Percentiles rank a stretch among this genome's conserved stretches.
These are phyloP conservation scores for Pseudomonodictys pantanalensis DNA, from an alignment of 495 filamentous ascomycete genomes.

Conservation along the genomic window DNA sequence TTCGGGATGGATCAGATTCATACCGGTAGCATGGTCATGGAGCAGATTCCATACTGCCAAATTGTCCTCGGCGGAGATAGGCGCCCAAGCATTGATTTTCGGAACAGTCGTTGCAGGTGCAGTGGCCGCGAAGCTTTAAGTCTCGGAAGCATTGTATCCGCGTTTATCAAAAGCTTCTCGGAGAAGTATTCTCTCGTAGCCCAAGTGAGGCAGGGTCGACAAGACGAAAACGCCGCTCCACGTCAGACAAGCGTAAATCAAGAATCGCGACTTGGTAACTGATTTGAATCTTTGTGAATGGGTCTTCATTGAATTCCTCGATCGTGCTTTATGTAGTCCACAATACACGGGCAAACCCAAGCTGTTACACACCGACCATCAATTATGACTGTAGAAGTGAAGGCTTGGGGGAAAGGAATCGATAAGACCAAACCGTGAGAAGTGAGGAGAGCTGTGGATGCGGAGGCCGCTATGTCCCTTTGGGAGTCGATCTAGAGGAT, in stretches of 20 bases:
- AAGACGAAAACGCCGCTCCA: not conserved
- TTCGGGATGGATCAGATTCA: conserved; percentile 25
- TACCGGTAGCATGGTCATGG: conserved; percentile 13
- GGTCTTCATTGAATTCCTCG: too few relatives aligned
- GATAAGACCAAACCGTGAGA: too few relatives aligned
- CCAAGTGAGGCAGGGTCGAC: not conserved
- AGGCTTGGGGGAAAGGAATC: too few relatives aligned
- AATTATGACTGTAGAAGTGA: too few relatives aligned
- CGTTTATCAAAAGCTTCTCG: conserved; percentile 11
- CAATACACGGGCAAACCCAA: too few relatives aligned
- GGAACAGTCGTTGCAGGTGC: conserved; percentile 5
- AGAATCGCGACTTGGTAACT: not conserved
- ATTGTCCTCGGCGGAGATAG: conserved; percentile 11
- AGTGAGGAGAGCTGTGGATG: too few relatives aligned
- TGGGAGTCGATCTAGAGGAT: too few relatives aligned
- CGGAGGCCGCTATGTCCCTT: too few relatives aligned
- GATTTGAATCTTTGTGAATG: too few relatives aligned
- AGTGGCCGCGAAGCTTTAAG: not conserved
- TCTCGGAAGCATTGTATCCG: conserved; percentile 9
- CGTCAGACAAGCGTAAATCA: not conserved
- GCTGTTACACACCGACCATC: too few relatives aligned
- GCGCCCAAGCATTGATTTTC: conserved; percentile 14
- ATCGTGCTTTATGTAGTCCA: too few relatives aligned
- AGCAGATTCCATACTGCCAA: conserved; percentile 15
- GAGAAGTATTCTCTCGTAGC: conserved; percentile 8